phyloP scores from a whole-genome alignment of 2,329 filamentous ascomycete species.

The Pseudomassariella vexata region DNA sequence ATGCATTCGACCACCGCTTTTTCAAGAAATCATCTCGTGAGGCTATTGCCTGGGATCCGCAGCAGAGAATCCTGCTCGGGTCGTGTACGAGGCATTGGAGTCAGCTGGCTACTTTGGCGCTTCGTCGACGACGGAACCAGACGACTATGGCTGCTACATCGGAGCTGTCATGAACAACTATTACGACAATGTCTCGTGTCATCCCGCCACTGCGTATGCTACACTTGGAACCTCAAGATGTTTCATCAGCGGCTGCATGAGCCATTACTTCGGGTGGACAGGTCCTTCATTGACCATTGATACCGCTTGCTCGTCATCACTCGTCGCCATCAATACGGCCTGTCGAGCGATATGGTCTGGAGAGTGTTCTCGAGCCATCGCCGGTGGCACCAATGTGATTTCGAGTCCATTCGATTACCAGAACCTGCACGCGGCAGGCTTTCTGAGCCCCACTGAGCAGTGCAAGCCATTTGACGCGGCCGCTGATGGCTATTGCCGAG shows the following conservation, averaged over 20 bases:
- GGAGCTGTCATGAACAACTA: constrained; percentile 31
- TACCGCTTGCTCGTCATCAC: constrained; percentile 31
- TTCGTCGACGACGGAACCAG: constrained; percentile 5
- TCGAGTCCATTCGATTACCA: constrained; percentile 21
- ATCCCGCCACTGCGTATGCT: constrained; percentile 29
- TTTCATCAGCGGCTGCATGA: constrained; percentile 22
- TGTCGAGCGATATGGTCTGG: constrained; percentile 23
- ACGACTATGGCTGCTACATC: constrained; percentile 30
- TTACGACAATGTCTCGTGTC: constrained; percentile 30
- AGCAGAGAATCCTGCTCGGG: constrained; percentile 13
- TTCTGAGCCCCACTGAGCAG: constrained; percentile 21
- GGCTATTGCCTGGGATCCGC: constrained; percentile 13
- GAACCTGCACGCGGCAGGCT: constrained; percentile 17
- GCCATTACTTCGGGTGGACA: constrained; percentile 29
- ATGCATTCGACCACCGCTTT: constrained; percentile 19
- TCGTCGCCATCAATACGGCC: constrained; percentile 31
- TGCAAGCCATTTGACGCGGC: constrained; percentile 30
- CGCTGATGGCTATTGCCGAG: constrained; percentile 48
- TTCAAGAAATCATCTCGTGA: constrained; percentile 16
- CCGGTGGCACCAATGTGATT: constrained; percentile 28
- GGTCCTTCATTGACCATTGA: constrained; percentile 26
- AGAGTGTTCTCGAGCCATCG: constrained; percentile 25
- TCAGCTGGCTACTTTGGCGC: constrained; percentile 17
- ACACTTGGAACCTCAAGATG: constrained; percentile 20
- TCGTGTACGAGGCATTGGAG: constrained; percentile 20